Evolutionary conservation across 768 basidiomycete genomes (phyloP), one percentile per base, ranked within the genome.

Genomic region (Tylopilus cervinicoccineus): DNA sequence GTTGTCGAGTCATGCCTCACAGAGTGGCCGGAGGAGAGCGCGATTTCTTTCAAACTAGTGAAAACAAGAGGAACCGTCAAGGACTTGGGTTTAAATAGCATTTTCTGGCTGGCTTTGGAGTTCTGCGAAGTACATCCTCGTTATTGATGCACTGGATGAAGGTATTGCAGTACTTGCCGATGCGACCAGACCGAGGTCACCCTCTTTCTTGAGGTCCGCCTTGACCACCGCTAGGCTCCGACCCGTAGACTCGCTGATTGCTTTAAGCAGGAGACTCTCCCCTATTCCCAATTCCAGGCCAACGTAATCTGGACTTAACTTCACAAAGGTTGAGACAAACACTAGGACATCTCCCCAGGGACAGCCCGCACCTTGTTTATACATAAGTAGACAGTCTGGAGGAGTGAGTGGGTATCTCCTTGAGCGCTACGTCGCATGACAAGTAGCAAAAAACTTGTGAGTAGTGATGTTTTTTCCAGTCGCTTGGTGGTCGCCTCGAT

Each of bases 401-500:
- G 77, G 27, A 99, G 76, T 7, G 87, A 83, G 20, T 82, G 76
- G 5, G 75, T 74, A 51, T 93, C 88, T 31, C 78, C 84, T 45
- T 83, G 75, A 14, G 83, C 84, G 52, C 93, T 88, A 40, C 92
- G 75, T 63, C 86, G 85, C 46, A 97, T 93, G 26, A 98, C 91
- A 11, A 95, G 82, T 6, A 93, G 70, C 36, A 99, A 73, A 65
- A 98, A 93, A 0, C 86, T 76, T 0, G 93, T 98, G 9, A 99
- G 78, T 51, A 93, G 74, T 0, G 90, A 79, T 3, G 81, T 89
- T 67, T 98, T 99, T 66, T 96, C 93, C 38, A 96, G 70, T 17
- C 96, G 87, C 61, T 97, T 98, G 2, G 93, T 97, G 9, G 96
- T 99, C 5, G 82, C 81, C 66, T 96, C 94, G 52, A 99, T 98